Conservation (phyloP, 371 early-diverging fungal species). For the Mortierella sp. region DNA sequence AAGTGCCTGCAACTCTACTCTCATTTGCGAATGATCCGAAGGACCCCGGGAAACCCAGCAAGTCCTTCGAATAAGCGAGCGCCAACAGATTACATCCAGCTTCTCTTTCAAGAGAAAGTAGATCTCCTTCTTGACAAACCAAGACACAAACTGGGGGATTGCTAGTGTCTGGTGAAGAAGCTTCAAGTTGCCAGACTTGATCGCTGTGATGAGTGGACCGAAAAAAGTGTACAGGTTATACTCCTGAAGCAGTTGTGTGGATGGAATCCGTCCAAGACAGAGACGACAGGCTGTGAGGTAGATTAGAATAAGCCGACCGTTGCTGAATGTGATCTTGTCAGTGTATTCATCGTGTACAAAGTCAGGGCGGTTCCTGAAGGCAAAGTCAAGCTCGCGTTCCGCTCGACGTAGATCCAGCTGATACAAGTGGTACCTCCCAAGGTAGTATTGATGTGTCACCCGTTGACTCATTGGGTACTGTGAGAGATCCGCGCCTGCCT, state of each 20-base stretch:
- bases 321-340: slow-evolving; percentile 12
- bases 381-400: slow-evolving; percentile 57
- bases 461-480: slow-evolving; percentile 64
- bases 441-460: slow-evolving; percentile 66
- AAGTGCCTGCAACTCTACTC: slow-evolving; percentile 23
- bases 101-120: slow-evolving; percentile 45
- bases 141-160: slow-evolving; percentile 6
- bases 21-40: slow-evolving; percentile 15
- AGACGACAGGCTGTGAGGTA: slow-evolving; percentile 65
- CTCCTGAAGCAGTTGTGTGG: slow-evolving; percentile 37
- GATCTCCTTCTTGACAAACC: slow-evolving; percentile 43
- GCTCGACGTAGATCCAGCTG: slow-evolving; percentile 55
- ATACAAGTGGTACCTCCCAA: slow-evolving; percentile 64
- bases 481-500: slow-evolving; percentile 54
- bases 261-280: slow-evolving; percentile 61
- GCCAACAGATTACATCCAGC: slow-evolving; percentile 35
- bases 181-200: slow-evolving; percentile 25
- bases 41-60: slow-evolving; percentile 16
- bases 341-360: slow-evolving; percentile 12
- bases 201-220: slow-evolving; percentile 15
- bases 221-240: slow-evolving; percentile 52
- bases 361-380: slow-evolving; percentile 57
- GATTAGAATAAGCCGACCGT: slow-evolving; percentile 55
- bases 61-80: slow-evolving; percentile 33
- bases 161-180: slow-evolving; percentile 11